phyloP scores from a whole-genome alignment of 495 filamentous ascomycete species.

The Penicillium canescens region DNA sequence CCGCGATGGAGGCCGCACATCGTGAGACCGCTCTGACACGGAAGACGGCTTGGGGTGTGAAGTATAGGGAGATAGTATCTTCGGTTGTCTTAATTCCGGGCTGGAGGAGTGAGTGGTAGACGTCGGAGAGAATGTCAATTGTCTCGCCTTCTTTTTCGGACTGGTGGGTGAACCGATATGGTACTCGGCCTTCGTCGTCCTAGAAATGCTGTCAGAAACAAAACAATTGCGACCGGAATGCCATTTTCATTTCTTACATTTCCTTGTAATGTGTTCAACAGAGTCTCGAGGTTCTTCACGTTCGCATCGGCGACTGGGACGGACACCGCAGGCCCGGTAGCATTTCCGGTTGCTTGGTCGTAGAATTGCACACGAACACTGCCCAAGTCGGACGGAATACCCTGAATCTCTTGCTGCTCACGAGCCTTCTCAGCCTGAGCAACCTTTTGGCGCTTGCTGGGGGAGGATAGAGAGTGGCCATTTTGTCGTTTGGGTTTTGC shows the following conservation, averaged over 20 bases:
- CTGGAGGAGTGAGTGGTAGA: conserved; percentile 70
- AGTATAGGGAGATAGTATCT: conserved; percentile 73
- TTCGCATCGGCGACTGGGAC: conserved; percentile 84
- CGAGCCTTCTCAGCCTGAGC: conserved; percentile 70
- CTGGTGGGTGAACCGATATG: conserved; percentile 82
- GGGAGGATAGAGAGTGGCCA: conserved; percentile 92
- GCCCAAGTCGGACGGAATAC: conserved; percentile 69
- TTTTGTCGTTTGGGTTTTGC: conserved; percentile 36
- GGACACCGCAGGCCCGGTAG: conserved; percentile 68
- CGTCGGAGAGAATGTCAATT: conserved; percentile 63
- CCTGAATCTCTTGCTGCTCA: conserved; percentile 74
- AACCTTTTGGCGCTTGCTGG: conserved; percentile 84
- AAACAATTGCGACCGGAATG: background rate
- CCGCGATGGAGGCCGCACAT: conserved; percentile 83
- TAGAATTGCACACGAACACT: conserved; percentile 84
- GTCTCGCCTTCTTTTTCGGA: conserved; percentile 54
- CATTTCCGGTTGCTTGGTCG: conserved; percentile 75
- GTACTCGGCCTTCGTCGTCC: conserved; percentile 75
- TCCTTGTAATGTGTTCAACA: conserved; percentile 86
- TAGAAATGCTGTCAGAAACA: conserved; percentile 29
- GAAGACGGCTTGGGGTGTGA: conserved; percentile 92
- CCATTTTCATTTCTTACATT: conserved; percentile 56
- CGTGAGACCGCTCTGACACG: conserved; percentile 88
- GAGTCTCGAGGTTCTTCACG: conserved; percentile 83
- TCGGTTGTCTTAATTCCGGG: conserved; percentile 68